Conservation (phyloP, 2,329 filamentous ascomycete genomes). For the Teratosphaeria zuluensis region DNA sequence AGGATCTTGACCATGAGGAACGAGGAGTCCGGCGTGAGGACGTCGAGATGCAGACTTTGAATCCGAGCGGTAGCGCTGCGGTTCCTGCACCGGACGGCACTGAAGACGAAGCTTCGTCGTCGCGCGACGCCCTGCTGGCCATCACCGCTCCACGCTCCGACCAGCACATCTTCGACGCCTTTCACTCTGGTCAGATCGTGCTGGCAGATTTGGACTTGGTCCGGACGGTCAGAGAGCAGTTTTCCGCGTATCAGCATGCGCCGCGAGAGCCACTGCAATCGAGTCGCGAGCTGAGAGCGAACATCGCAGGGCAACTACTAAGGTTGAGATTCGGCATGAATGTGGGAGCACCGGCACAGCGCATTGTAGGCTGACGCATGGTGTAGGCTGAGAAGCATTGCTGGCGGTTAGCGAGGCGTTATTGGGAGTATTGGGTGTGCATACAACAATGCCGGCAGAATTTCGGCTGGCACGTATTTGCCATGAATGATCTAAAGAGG, state of each 20-base stretch:
- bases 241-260: conserved; percentile 28
- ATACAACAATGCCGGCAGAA: too few relatives aligned
- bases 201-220: conserved; percentile 35
- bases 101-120: conserved; percentile 6
- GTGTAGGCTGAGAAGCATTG: not conserved
- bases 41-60: conserved; percentile 31
- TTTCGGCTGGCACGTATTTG: not conserved
- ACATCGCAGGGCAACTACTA: conserved; percentile 7
- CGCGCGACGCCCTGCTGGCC: conserved; percentile 11
- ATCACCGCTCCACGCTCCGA: conserved; percentile 13
- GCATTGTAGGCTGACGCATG: not conserved
- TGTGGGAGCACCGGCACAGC: not conserved
- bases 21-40: conserved; percentile 41
- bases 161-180: conserved; percentile 32
- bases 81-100: not conserved
- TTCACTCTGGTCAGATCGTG: conserved; percentile 38
- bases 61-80: conserved; percentile 12
- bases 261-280: conserved; percentile 4
- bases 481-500: not conserved
- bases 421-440: not conserved
- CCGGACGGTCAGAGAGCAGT: conserved; percentile 33
- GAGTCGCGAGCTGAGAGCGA: conserved; percentile 2
- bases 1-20: conserved; percentile 53
- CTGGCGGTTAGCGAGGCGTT: not conserved
- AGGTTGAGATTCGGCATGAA: conserved; percentile 6